phyloP scores from a whole-genome alignment of 805 yeast species.

The Blastobotrys mokoenaii region DNA sequence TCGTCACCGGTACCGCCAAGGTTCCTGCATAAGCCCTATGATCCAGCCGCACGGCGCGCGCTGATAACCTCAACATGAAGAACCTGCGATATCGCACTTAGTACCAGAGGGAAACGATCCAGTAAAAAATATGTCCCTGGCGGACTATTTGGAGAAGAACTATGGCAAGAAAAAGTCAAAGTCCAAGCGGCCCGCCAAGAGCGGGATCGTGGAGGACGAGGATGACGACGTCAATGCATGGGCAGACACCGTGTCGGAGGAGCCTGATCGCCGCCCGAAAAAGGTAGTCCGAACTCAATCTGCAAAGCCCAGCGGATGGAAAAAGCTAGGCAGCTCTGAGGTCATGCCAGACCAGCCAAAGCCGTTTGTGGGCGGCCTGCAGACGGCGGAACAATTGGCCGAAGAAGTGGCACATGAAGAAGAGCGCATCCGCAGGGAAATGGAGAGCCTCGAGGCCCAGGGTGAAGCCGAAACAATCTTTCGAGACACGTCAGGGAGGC shows the following conservation, averaged over 20 bases:
- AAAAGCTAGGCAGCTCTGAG: conserved; percentile 12
- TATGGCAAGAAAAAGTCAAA: conserved; percentile 24
- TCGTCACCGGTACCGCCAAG: too few relatives aligned
- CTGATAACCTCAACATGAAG: neutral
- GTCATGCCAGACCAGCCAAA: conserved; percentile 6
- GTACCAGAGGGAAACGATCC: neutral
- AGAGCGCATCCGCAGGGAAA: conserved; percentile 9
- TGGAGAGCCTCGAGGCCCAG: conserved; percentile 49
- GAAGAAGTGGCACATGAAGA: conserved; percentile 31
- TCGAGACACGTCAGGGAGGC: conserved; percentile 56
- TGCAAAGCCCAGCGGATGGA: conserved; percentile 14
- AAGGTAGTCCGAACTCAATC: conserved; percentile 15
- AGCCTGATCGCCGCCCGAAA: conserved; percentile 25
- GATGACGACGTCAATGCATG: conserved; percentile 12
- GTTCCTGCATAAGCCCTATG: too few relatives aligned
- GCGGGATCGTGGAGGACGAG: conserved; percentile 7
- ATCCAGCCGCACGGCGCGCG: neutral
- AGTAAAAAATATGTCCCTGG: conserved; percentile 34
- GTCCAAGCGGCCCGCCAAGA: conserved; percentile 11
- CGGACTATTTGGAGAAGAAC: conserved; percentile 39
- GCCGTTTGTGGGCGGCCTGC: conserved; percentile 33
- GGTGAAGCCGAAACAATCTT: conserved; percentile 47
- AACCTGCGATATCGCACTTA: neutral
- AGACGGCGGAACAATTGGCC: conserved; percentile 38
- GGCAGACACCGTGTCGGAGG: conserved; percentile 3